These are phyloP conservation scores for Metschnikowia hibisci DNA, from an alignment of 805 yeast genomes.

Conservation along the genomic window DNA sequence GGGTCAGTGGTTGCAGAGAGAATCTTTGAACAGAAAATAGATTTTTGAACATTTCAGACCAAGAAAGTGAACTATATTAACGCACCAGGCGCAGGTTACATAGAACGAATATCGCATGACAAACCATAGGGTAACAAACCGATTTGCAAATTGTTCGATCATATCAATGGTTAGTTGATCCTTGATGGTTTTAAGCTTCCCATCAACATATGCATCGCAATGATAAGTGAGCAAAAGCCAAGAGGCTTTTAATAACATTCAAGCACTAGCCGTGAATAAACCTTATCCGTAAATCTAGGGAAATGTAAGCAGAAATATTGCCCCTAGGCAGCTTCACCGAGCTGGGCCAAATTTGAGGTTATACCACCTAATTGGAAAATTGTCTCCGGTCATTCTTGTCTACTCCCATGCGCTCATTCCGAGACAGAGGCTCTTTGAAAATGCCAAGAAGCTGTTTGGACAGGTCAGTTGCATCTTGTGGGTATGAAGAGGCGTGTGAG, in stretches of 20 bases:
- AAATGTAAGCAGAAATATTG: no score
- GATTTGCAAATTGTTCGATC: no score
- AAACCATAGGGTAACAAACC: background rate
- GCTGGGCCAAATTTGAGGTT: background rate
- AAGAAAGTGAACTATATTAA: background rate
- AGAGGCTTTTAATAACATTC: no score
- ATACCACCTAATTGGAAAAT: background rate
- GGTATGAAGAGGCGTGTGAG: conserved; percentile 11
- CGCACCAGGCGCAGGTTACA: conserved; percentile 3
- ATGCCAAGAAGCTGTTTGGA: conserved; percentile 13
- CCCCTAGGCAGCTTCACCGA: background rate
- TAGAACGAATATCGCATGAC: background rate
- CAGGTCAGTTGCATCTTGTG: conserved; percentile 14
- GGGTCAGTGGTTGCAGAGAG: conserved; percentile 40
- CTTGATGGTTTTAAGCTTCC: no score
- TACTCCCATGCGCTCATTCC: conserved; percentile 17
- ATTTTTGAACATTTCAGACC: background rate
- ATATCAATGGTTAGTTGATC: no score
- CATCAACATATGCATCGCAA: background rate
- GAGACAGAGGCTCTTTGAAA: conserved; percentile 16
- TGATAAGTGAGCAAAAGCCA: background rate
- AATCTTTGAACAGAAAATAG: conserved; percentile 32
- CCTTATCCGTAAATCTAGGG: no score
- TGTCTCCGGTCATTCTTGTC: conserved; percentile 5
- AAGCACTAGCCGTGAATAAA: no score